phyloP scores from a whole-genome alignment of 768 basidiomycete genomes.

The Leccinum variicolor region DNA sequence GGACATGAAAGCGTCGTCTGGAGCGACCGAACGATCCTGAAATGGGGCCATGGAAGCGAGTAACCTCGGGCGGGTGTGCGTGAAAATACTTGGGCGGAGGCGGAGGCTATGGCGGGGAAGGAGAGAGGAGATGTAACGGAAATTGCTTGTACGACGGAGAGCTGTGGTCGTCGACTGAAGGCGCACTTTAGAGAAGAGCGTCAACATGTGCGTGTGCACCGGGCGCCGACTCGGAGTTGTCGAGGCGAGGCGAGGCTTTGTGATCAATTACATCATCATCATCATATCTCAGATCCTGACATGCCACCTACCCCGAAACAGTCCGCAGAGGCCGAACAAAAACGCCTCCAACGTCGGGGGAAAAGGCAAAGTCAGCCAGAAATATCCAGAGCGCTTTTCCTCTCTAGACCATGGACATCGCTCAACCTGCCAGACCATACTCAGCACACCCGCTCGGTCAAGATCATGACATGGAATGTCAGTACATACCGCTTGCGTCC shows the following conservation, averaged over 20 bases:
- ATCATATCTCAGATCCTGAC: not conserved
- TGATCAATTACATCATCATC: conserved; percentile 17
- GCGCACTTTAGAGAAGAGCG: conserved; percentile 27
- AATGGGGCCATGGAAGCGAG: conserved; percentile 30
- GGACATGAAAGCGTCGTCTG: conserved; percentile 25
- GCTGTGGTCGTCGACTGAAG: conserved; percentile 9
- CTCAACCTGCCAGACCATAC: conserved; percentile 8
- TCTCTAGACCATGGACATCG: conserved; percentile 35
- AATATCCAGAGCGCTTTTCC: conserved; percentile 6
- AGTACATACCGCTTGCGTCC: conserved; percentile 30
- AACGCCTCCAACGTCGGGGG: conserved; percentile 40
- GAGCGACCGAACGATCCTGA: conserved; percentile 17
- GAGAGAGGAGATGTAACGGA: not conserved
- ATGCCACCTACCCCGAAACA: conserved; percentile 49
- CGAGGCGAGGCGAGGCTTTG: not conserved
- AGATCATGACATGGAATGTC: conserved; percentile 83
- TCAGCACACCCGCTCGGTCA: conserved; percentile 30
- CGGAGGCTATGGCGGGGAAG: not conserved
- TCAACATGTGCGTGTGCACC: conserved; percentile 19
- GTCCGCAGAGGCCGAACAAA: conserved; percentile 49
- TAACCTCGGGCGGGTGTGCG: conserved; percentile 5
- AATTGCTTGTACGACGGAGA: conserved; percentile 10
- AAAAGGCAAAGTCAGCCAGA: conserved; percentile 33
- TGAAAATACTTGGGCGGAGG: not conserved
- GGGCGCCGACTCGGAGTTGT: not conserved